Evolutionary conservation across 2,329 filamentous ascomycete genomes (phyloP), one percentile per base, ranked within the genome.

Genomic region (Calonectria pseudoturangicola): DNA sequence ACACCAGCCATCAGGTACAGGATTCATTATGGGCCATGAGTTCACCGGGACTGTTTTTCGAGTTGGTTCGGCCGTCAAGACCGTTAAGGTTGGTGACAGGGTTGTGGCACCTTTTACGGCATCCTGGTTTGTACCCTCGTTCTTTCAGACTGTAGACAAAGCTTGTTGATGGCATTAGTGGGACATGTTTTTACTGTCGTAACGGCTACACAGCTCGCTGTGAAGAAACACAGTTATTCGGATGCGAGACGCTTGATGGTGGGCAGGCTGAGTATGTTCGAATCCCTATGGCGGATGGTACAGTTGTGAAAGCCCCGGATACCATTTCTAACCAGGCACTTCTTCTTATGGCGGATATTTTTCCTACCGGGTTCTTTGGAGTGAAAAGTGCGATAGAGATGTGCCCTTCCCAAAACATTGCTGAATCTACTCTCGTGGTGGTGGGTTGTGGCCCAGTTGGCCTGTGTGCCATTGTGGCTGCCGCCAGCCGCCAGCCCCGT

Each of bases 261-360:
- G 94, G 89, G 9, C 95, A 97, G 83, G 95, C 95, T 39, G 93
- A 97, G 84, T 97, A 92, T 81, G 93, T 96, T 65, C 92, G 95
- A 41, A 90, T 98, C 16, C 96, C 96, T 0, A 86, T 93, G 68
- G 95, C 95, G 13, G 95, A 98, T 80, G 91, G 92, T 43, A 97
- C 95, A 0, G 90, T 93, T n/a, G 89, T 95, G 80, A 93, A 92
- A 79, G 93, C 95, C 0, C 84, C 90, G 2, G 90, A 89, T 10
- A 79, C 76, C n/a, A 93, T 97, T 71, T 90, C 93, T 25, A 93
- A 96, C 77, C 90, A 93, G 75, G 92, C 92, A 43, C 88, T 97
- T 62, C 92, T 97, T 8, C 89, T 98, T 30, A 98, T 98, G 95
- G 95, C 94, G 18, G 95, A 98, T 81, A 97, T 98, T 79, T 98